Percentiles rank a stretch among this genome's conserved stretches.
These are phyloP conservation scores for Pichia sp. DNA, from an alignment of 1,139 yeast species.

Conservation along the genomic window DNA sequence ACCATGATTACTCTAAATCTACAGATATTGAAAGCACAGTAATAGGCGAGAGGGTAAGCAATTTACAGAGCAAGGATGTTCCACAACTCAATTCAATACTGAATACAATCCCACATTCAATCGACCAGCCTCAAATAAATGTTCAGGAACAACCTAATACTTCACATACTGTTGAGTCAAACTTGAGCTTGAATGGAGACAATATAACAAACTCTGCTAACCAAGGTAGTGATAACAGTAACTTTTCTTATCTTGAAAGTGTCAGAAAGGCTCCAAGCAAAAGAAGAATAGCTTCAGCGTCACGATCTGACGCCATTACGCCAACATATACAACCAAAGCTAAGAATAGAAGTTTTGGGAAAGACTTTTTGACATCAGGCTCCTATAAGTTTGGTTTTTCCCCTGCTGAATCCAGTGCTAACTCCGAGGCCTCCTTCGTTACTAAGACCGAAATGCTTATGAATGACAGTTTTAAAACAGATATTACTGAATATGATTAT, in stretches of 20 bases:
- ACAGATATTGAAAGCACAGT: no score
- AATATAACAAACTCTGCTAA: constrained; percentile 4
- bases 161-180: neutral
- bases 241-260: constrained; percentile 11
- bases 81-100: no score
- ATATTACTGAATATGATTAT: constrained; percentile 27
- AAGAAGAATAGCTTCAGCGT: neutral
- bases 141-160: neutral
- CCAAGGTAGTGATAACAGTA: constrained; percentile 5
- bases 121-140: no score
- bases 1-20: no score
- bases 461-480: constrained; percentile 6
- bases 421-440: constrained; percentile 8
- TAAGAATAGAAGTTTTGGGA: neutral
- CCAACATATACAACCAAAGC: constrained; percentile 2
- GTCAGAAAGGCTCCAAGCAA: constrained; percentile 10
- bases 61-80: no score
- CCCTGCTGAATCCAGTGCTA: constrained; percentile 8
- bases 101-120: no score
- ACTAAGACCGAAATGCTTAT: constrained; percentile 12
- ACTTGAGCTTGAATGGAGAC: neutral
- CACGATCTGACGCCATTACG: constrained; percentile 2
- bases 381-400: constrained; percentile 1
- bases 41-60: no score
- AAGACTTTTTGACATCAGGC: neutral